phyloP scores from a whole-genome alignment of 176 grass and related monocot genomes.

The Carex cristatella region DNA sequence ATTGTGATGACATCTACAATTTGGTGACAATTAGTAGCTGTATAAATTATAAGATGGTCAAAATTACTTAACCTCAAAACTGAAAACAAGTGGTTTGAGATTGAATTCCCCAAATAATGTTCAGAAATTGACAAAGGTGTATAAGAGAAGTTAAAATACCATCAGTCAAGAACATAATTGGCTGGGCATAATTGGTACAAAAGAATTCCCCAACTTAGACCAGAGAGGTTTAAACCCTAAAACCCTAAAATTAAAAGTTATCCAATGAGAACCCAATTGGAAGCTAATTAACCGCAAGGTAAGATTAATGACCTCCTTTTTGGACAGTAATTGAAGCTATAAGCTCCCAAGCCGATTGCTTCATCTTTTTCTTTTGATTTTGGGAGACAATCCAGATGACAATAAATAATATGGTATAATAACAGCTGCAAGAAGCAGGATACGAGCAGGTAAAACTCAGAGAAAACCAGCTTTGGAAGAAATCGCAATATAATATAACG shows the following conservation, averaged over 20 bases:
- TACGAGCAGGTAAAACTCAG: background rate
- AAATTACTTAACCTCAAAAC: background rate
- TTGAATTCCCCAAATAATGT: background rate
- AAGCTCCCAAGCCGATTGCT: background rate
- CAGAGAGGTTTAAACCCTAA: background rate
- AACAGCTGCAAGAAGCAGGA: background rate
- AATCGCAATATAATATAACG: background rate
- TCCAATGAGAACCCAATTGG: background rate
- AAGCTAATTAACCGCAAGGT: background rate
- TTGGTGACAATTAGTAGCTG: background rate
- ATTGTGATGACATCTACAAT: background rate
- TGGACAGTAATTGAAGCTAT: background rate
- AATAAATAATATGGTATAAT: background rate
- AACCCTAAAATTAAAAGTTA: too few relatives aligned
- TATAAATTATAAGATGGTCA: background rate
- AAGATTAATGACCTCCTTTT: background rate
- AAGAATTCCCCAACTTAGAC: background rate
- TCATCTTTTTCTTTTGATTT: background rate
- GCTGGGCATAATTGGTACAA: background rate
- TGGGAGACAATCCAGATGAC: background rate
- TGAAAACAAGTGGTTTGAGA: background rate
- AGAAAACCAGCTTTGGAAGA: background rate
- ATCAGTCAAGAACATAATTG: background rate
- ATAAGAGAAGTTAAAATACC: background rate
- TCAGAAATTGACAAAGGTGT: background rate